Base-by-base conservation (phyloP, 768 basidiomycete genomes). In the Multifurca ochricompacta region DNA sequence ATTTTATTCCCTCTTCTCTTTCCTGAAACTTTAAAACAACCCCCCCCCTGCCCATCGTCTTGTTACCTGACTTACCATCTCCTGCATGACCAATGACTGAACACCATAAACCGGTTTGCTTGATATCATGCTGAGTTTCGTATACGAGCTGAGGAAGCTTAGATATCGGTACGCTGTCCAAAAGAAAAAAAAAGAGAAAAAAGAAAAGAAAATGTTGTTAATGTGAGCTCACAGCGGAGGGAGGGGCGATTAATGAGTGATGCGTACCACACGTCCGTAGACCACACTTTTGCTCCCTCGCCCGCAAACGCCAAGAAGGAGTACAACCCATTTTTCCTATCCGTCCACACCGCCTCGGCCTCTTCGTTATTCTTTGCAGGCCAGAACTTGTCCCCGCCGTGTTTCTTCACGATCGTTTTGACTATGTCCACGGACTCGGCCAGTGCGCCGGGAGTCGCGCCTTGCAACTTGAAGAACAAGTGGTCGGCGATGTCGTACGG, bases 391-490 rank as follows among this genome's bases (percentile, higher is more conserved):
- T 74, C 76, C 3, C 84, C 87, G 0, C 85, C 85, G 53, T 92
- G 76, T 63, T 77, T 79, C 65, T 75, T 72, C 8, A 79, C 74
- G 28, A 90, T 72, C 45, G 68, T 69, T 59, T 80, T 72, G 23
- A 85, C 81, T 14, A 83, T 73, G 6, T 71, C 69, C 0, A 83
- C 79, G 0, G 82, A 81, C 59, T 86, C 85, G 2, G 71, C 65
- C n/a, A 90, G 69, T 3, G 82, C 76, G 2, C 74, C 69, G 1
- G 72, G 70, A 1, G 82, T 77, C 8, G 82, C 76, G 10, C 87
- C 87, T 62, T 91, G 87, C 66, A 95, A 82, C 67, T 92, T 91
- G 77, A 95, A 87, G 71, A 91, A 90, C 10, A 95, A 74, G 19
- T 78, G 81, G 64, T 91, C 87, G 25, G 58, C 49, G 30, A 65